Evolutionary conservation across 495 filamentous ascomycete species (phyloP), one percentile per base, ranked within the genome.

Genomic region (Beverwykella pulmonaria): DNA sequence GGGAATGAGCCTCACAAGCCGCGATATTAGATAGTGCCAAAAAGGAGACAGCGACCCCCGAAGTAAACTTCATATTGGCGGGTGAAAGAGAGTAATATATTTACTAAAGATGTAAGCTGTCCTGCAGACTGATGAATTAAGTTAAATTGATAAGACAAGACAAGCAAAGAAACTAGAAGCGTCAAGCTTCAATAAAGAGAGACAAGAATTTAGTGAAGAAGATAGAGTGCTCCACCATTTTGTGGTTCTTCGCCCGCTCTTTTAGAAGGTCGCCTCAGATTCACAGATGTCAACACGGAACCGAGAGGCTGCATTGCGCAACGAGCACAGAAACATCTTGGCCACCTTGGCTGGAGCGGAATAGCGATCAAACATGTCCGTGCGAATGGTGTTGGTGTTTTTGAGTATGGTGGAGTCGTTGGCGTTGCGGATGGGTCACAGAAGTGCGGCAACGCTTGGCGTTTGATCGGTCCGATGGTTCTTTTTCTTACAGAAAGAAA

Each of bases 271-370:
- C 29, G 22, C 10, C 27, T 56, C 15, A 44, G 39, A 44, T 14
- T 44, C 39, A 44, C 39, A 44, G 39, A 4, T 44, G 39, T 44
- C 39, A 44, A 7, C 39, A 14, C 39, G 15, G 9, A 41, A 32
- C 10, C 22, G 22, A 17, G 34, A 41, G 12, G 30, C 41, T 32
- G 29, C 53, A 53, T 52, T 39, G 23, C 54, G 54, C 27, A 65
- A 59, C 63, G 30, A 26, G 34, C 17, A 53, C 34, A 65, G 44
- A 59, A 44, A 65, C 61, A 58, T 36, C 63, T 65, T 65, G 63
- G 63, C 63, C 26, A 29, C 23, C 63, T 65, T 65, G 63, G 63
- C 63, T 46, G 46, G 14, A 53, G 41, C n/a, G 34, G 14, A 50
- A 50, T 49, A 27, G 26, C 22, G 44, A 65, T 65, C 63, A 53